phyloP scores from a whole-genome alignment of 2,329 filamentous ascomycete genomes.

The Ophiostoma triangulosporum region DNA sequence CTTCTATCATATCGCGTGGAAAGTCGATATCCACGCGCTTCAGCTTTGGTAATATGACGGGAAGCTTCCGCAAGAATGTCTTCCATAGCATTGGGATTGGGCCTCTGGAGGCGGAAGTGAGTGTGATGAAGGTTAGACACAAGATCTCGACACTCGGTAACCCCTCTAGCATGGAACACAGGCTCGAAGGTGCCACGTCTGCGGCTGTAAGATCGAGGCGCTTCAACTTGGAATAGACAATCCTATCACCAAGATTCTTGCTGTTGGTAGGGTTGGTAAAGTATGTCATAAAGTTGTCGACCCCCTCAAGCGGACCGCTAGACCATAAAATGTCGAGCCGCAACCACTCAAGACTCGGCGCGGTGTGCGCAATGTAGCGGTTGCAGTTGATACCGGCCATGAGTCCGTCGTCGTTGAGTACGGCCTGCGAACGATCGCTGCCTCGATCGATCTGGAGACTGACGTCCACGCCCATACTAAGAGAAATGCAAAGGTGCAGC shows the following conservation, averaged over 20 bases:
- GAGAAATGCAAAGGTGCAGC: conserved; percentile 31
- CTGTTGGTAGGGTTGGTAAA: not conserved
- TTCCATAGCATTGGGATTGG: too few relatives aligned
- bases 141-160: not conserved
- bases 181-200: not conserved
- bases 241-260: not conserved
- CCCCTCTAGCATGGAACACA: not conserved
- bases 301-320: not conserved
- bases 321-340: conserved; percentile 34
- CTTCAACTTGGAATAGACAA: not conserved
- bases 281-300: not conserved
- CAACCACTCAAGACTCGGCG: conserved; percentile 34
- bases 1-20: too few relatives aligned
- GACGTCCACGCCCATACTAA: too few relatives aligned
- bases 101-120: too few relatives aligned
- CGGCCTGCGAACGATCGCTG: too few relatives aligned
- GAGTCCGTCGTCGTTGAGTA: not conserved
- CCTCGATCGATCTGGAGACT: too few relatives aligned
- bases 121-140: not conserved
- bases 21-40: too few relatives aligned
- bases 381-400: not conserved
- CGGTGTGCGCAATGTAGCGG: not conserved
- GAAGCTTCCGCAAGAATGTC: too few relatives aligned
- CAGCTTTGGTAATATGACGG: too few relatives aligned
- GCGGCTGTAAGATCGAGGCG: not conserved